A percentile compares a stretch with the other conserved stretches of the same genome.
Conservation (phyloP, 306 rosid species). For the Herpetospermum pedunculosum region DNA sequence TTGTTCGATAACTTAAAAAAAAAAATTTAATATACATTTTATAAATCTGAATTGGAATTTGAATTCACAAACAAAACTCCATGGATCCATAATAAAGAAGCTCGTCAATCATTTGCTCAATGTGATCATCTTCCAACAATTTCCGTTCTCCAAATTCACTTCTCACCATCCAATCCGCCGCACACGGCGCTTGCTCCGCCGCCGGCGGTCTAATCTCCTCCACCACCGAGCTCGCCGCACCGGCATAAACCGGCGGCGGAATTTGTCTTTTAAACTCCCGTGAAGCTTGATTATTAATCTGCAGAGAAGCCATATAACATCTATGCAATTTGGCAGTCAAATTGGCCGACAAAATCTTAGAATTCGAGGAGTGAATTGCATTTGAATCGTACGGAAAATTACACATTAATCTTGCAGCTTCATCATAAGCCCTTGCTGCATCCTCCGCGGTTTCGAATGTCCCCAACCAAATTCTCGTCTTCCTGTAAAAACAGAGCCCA, state of each 20-base stretch:
- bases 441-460: constrained; percentile 10
- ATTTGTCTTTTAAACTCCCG: not conserved
- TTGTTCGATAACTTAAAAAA: not conserved
- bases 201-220: not conserved
- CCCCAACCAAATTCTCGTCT: constrained; percentile 9
- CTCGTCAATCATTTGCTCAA: constrained; percentile 11
- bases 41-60: not conserved
- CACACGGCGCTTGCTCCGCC: not conserved
- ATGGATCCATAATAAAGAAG: constrained; percentile 7
- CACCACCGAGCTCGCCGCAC: not conserved
- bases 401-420: constrained; percentile 10
- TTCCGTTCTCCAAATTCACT: not conserved
- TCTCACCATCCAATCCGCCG: not conserved
- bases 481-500: not conserved
- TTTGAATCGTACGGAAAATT: not conserved
- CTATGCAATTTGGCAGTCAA: constrained; percentile 6
- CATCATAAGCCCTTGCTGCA: constrained; percentile 10
- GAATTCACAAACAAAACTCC: constrained; percentile 3
- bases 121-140: constrained; percentile 6
- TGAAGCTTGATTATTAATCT: not conserved
- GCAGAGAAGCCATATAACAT: constrained; percentile 7
- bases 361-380: not conserved
- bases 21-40: not conserved
- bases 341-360: not conserved
- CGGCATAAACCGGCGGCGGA: not conserved